Conservation (phyloP, 2,329 filamentous ascomycete species). For the Cladorrhinum sp. region DNA sequence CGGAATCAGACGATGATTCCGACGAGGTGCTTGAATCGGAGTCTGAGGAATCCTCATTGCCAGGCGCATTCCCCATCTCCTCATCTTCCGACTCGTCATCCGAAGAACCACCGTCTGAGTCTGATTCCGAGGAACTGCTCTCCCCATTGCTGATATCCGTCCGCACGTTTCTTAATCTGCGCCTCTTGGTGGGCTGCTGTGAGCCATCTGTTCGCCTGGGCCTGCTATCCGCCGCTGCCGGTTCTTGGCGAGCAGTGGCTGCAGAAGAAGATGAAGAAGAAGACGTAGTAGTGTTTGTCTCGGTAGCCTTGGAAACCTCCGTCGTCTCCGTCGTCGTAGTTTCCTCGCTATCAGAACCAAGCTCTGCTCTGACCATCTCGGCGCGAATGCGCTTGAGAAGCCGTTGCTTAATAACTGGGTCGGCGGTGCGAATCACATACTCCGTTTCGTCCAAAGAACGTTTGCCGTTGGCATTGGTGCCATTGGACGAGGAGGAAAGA, state of each 20-base stretch:
- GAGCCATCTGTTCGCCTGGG: constrained; percentile 42
- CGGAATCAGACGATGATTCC: constrained; percentile 25
- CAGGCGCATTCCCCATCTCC: constrained; percentile 24
- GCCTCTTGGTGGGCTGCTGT: constrained; percentile 45
- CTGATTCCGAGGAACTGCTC: constrained; percentile 39
- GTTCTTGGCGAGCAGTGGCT: constrained; percentile 10
- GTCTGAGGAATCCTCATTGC: constrained; percentile 17
- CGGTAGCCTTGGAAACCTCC: constrained; percentile 26
- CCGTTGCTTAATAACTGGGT: constrained; percentile 52
- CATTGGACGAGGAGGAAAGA: constrained; percentile 22
- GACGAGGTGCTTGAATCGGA: not conserved
- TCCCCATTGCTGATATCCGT: constrained; percentile 44
- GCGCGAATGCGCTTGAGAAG: constrained; percentile 63
- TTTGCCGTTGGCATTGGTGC: constrained; percentile 44
- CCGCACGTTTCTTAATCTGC: constrained; percentile 51
- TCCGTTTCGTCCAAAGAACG: constrained; percentile 51
- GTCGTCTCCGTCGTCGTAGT: constrained; percentile 28
- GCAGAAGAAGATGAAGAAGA: constrained; percentile 20
- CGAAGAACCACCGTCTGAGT: constrained; percentile 30
- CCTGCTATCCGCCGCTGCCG: not conserved
- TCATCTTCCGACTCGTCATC: constrained; percentile 25
- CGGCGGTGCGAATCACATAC: constrained; percentile 48
- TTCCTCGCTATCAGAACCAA: constrained; percentile 45
- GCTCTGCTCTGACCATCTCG: constrained; percentile 54
- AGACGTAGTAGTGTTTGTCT: constrained; percentile 21